Base-by-base conservation (phyloP, 2,329 filamentous ascomycete genomes). In the Verticillium dahliae region DNA sequence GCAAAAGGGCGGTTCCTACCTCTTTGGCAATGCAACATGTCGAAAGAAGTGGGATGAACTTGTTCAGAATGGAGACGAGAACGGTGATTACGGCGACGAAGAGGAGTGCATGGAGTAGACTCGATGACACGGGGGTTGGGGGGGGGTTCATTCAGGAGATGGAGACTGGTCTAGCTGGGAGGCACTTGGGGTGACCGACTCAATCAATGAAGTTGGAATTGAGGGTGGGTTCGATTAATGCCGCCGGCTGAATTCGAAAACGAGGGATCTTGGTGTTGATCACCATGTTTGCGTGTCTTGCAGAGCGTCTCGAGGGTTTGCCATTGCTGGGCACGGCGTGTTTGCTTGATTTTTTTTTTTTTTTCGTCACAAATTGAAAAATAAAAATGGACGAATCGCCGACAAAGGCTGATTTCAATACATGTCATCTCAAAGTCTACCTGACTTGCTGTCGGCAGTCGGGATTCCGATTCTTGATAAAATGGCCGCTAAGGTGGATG, bases 1-100 rank as follows among this genome's bases (percentile, higher is more conserved):
- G 14, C 65, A 74, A 0, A 71, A 80, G 50, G 84, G 83, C 1
- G 84, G 83, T 2, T 81, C 81, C 2, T 88, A 88, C 69, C 76
- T 75, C 56, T 89, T 88, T 67, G 84, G 84, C 9, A 79, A 82
- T 65, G 79, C 81, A 11, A 86, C 85, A 0, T 85, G 84, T 66
- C 80, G 81, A 39, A 85, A 83, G 73, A 81, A 82, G 62, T 88
- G 82, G 80, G 77, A 83, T 61, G 75, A 80, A 60, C 69, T 83
- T 57, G 56, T 57, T 13, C 22, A 60, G 11, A 22, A 22, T 13
- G 45, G 45, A 3, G 39, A n/a, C 11, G 60, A 57, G 6, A 22
- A 52, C 18, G 18, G 7, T 11, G 45, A 52, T 27, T 52, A 27
- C 13, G 45, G 18, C 4, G 18, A 31, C 54, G 59, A 56, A 11